Evolutionary conservation across 192 early-diverging fungal genomes (phyloP), one percentile per base, ranked within the genome.

Genomic region (Backusella morwellensis): DNA sequence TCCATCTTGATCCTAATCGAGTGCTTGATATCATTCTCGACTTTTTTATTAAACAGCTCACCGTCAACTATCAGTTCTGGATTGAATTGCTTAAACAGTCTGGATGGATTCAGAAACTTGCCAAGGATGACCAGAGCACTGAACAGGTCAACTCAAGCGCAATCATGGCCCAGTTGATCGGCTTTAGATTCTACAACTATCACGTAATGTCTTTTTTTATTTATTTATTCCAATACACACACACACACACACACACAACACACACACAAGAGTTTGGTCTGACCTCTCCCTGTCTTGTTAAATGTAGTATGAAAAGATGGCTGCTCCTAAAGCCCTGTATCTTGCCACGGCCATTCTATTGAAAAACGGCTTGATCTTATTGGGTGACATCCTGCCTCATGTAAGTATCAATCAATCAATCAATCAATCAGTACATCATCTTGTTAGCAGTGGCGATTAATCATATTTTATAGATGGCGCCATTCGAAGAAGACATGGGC

Each of bases 1-100:
- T 97, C 79, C 86, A 90, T 75, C 79, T 97, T 59, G 95, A 97
- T 72, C 94, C 94, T 0, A 95, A 92, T 82, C 89, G 95, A n/a
- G 92, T 95, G 0, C 72, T 95, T 66, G 94, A 94, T 77, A 75
- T 97, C 23, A 80, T 93, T 3, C 78, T 96, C 42, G 94, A 97
- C 68, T 77, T 91, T 1, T 95, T 96, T 80, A 85, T 90, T 41
- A 90, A 87, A 2, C 91, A 93, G 44, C 83, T 94, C n/a, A 75
- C 79, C 17, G 81, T 86, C 26, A 86, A 93, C 14, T 88, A 91
- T 74, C 85, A 85, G 21, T 94, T 95, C 79, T 96, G 93, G 73
- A 76, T 96, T 14, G 78, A 85, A 21, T 82, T 96, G 34, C 72
- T 96, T 34, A 79, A 85, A n/a, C 56, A 79, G 40, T 88, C 88